Evolutionary conservation across 2,329 filamentous ascomycete genomes (phyloP).

Genomic region (Boeremia lycopersici): DNA sequence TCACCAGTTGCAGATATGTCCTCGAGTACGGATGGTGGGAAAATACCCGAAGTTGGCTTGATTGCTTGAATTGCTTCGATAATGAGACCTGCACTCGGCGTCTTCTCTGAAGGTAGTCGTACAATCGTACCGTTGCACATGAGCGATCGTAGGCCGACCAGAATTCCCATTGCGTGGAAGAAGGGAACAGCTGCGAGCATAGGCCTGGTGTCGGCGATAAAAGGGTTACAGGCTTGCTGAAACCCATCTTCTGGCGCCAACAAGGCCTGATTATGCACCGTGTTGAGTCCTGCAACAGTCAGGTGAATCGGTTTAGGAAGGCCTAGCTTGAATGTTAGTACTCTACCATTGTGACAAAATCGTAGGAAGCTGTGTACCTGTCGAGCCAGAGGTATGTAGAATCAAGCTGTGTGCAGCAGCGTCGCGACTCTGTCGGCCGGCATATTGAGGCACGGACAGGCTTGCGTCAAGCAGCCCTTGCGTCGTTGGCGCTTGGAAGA

Average conservation of each 20-base stretch:
- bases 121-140: conserved; percentile 10
- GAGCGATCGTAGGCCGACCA: conserved; percentile 8
- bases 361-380: neutral
- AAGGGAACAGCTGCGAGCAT: conserved; percentile 15
- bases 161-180: conserved; percentile 16
- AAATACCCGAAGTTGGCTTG: conserved; percentile 8
- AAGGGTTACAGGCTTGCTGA: neutral
- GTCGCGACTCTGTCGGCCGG: neutral
- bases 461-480: conserved; percentile 4
- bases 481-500: neutral
- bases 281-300: conserved; percentile 8
- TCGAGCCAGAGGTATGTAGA: conserved; percentile 14
- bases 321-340: neutral
- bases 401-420: neutral
- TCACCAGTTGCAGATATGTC: conserved; percentile 4
- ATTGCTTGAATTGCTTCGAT: conserved; percentile 6
- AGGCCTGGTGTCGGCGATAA: conserved; percentile 4
- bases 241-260: neutral
- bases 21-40: conserved; percentile 13
- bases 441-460: neutral
- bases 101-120: conserved; percentile 5
- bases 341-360: fast-evolving
- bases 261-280: neutral
- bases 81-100: conserved; percentile 6
- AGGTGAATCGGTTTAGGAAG: conserved; percentile 9